Percentiles rank a stretch among this genome's conserved stretches.
Evolutionary conservation across 73 alveolate species (phyloP).

Genomic region (Paramecium biaurelia): DNA sequence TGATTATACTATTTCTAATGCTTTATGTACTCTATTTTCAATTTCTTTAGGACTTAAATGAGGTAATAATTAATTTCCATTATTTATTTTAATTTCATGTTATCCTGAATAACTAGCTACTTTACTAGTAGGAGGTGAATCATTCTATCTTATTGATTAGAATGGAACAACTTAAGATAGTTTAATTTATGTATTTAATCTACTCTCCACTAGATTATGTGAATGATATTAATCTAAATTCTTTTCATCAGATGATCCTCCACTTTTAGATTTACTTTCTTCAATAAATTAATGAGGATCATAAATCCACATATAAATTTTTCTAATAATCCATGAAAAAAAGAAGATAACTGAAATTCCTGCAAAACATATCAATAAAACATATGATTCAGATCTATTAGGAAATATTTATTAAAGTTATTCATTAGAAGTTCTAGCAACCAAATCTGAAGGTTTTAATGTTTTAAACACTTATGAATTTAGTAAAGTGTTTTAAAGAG

Average conservation of each 20-base stretch:
- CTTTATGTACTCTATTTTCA: neutral
- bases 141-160: neutral
- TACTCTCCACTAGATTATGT: conserved; percentile 19
- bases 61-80: neutral
- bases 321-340: neutral
- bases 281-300: neutral
- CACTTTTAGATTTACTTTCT: neutral
- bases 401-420: neutral
- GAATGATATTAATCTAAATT: neutral
- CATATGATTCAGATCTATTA: conserved; percentile 28
- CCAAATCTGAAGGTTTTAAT: neutral
- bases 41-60: neutral
- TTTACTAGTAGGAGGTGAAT: neutral
- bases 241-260: neutral
- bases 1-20: neutral
- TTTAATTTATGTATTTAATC: conserved; percentile 28
- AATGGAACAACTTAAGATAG: conserved; percentile 3
- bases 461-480: neutral
- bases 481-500: neutral
- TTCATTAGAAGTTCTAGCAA: neutral
- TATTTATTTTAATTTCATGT: neutral
- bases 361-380: neutral
- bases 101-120: neutral
- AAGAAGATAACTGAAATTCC: neutral
- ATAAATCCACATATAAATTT: neutral